Conservation (phyloP, 2,329 filamentous ascomycete genomes). For the Trichoderma sp. region DNA sequence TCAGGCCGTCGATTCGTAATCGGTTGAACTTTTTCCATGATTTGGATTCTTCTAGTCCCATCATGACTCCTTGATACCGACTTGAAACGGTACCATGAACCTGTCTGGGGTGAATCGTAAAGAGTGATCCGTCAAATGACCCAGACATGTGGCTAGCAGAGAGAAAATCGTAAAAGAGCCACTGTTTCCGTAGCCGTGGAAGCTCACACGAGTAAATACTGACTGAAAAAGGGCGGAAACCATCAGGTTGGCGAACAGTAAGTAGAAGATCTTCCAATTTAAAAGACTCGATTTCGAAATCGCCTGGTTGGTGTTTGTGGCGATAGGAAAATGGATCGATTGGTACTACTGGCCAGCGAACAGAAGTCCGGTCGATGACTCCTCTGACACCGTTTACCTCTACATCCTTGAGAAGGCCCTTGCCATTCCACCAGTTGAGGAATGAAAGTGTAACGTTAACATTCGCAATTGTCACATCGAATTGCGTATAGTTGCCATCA, state of each 20-base stretch:
- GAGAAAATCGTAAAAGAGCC: slow-evolving; percentile 96
- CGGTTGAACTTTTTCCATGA: slow-evolving; percentile 96
- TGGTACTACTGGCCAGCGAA: slow-evolving; percentile 66
- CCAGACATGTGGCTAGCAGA: slow-evolving; percentile 96
- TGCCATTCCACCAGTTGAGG: slow-evolving; percentile 98
- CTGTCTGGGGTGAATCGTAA: slow-evolving; percentile 94
- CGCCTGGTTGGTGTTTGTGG: slow-evolving; percentile 84
- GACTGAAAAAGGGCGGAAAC: slow-evolving; percentile 91
- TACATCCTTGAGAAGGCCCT: slow-evolving; percentile 86
- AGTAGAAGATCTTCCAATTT: slow-evolving; percentile 92
- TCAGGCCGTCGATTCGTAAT: slow-evolving; percentile 88
- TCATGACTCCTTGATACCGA: slow-evolving; percentile 55
- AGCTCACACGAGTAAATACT: slow-evolving; percentile 97
- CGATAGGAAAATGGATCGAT: slow-evolving; percentile 85
- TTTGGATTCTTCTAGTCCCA: slow-evolving; percentile 64
- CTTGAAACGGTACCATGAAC: slow-evolving; percentile 76
- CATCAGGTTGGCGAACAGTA: slow-evolving; percentile 85
- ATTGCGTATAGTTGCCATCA: slow-evolving; percentile 97
- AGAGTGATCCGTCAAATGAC: slow-evolving; percentile 91
- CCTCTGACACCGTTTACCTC: slow-evolving; percentile 93
- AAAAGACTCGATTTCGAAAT: slow-evolving; percentile 97
- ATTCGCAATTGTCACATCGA: slow-evolving; percentile 90
- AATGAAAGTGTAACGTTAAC: slow-evolving; percentile 97
- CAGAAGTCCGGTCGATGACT: slow-evolving; percentile 85
- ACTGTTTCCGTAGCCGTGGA: slow-evolving; percentile 89